These are phyloP conservation scores for Xylaria polymorpha DNA, from an alignment of 2,329 filamentous ascomycete species.

Conservation along the genomic window DNA sequence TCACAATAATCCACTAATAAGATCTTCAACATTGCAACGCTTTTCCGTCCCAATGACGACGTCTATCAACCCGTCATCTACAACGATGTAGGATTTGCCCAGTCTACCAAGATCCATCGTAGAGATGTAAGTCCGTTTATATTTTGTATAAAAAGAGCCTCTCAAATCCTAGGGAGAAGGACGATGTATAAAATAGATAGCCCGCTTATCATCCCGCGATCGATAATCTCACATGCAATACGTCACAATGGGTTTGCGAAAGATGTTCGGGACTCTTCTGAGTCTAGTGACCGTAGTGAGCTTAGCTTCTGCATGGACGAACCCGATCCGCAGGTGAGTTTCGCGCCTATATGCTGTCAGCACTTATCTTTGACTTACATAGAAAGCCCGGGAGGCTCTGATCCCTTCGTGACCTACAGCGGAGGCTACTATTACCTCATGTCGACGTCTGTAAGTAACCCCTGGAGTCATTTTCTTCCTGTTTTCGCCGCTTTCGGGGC, in stretches of 20 bases:
- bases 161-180: background rate
- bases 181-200: background rate
- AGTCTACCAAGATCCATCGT: background rate
- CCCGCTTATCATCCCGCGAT: background rate
- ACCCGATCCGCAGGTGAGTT: slow-evolving; percentile 60
- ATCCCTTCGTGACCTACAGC: slow-evolving; percentile 64
- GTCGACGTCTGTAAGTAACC: slow-evolving; percentile 56
- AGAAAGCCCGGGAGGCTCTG: slow-evolving; percentile 57
- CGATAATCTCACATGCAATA: background rate
- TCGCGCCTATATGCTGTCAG: background rate
- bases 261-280: slow-evolving; percentile 31
- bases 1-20: slow-evolving; percentile 33
- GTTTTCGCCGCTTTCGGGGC: no score
- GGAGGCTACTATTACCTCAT: slow-evolving; percentile 67
- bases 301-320: slow-evolving; percentile 56
- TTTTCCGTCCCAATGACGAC: background rate
- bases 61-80: background rate
- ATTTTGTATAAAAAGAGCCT: slow-evolving; percentile 21
- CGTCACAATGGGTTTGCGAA: slow-evolving; percentile 28
- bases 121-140: background rate
- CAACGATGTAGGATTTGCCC: slow-evolving; percentile 3
- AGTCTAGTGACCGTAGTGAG: slow-evolving; percentile 24
- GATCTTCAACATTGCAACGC: slow-evolving; percentile 2
- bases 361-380: background rate
- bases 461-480: no score